Evolutionary conservation across 257 asterid genomes (phyloP).

Genomic region (Solanum chaucha): DNA sequence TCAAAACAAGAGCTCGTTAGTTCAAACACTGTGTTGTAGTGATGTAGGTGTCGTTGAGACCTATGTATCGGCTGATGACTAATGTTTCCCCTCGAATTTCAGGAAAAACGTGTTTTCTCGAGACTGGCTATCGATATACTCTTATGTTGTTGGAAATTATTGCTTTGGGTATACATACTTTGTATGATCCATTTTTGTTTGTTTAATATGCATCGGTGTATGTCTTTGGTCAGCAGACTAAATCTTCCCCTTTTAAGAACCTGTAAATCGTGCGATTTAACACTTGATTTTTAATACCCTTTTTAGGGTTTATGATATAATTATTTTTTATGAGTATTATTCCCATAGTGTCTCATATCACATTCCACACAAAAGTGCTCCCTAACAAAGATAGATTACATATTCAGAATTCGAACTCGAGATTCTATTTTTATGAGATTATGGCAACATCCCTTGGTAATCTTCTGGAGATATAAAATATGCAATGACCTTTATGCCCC

Average conservation of each 20-base stretch:
- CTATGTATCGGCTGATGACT: neutral
- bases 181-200: neutral
- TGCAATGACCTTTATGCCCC: neutral
- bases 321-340: neutral
- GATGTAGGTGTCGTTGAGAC: neutral
- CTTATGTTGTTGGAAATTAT: neutral
- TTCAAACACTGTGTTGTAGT: neutral
- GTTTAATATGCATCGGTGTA: neutral
- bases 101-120: neutral
- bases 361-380: neutral
- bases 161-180: neutral
- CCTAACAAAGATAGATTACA: rapidly evolving
- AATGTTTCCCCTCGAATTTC: neutral
- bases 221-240: neutral
- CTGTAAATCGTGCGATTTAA: neutral
- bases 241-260: neutral
- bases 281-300: neutral
- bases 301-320: neutral
- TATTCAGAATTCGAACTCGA: neutral
- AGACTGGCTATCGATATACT: neutral
- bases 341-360: neutral
- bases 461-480: neutral
- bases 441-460: neutral
- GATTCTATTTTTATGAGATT: neutral
- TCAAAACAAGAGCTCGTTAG: slow-evolving; percentile 56